Evolutionary conservation across 306 rosid species (phyloP), one percentile per base, ranked within the genome.

Genomic region (Castanea crenata): DNA sequence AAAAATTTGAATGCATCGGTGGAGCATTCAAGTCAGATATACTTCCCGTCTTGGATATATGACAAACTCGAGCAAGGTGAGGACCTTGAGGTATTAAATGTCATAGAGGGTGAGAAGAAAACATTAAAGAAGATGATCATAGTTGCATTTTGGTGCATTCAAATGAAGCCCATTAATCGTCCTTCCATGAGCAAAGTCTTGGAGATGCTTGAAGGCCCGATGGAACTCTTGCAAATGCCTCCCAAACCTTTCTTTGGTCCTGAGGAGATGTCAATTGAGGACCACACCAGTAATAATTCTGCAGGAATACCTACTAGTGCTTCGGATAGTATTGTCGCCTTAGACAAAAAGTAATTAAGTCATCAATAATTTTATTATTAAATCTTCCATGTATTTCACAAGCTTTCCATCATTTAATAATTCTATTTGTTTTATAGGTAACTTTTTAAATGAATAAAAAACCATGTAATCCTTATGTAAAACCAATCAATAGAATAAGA

Each of bases 141-240:
- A n/a, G 71, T 76, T 18, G 79, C 82, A 7, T 57, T 82, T 41
- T 82, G 85, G 15, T 82, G 85, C 61, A 82, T 82, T 61, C 75
- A 82, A 9, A 18, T 77, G 63, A 55, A 35, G 61, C 75, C 82
- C 4, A 29, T 0, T 0, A 55, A 77, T 41, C 75, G 82, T 61
- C 78, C 82, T 73, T 54, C 78, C 0, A 82, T 73, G 75, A 64
- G 56, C 18, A 82, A 64, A 68, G 82, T 73, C 1, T 1, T 63
- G 4, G 44, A 76, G 46, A 82, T 72, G 78, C 70, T 69, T 13
- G 81, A 59, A 81, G 73, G 73, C 13, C 65, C 61, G 4, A 44
- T 54, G 0, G 49, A 69, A 4, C 9, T 18, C 44, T 6, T 64
- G 38, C 61, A 82, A 56, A 72, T 77, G 35, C 78, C 85, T 16